Percentiles rank a stretch among this genome's conserved stretches.
These are phyloP conservation scores for Symbiodinium pilosum DNA, from an alignment of 73 alveolate genomes.

Conservation along the genomic window DNA sequence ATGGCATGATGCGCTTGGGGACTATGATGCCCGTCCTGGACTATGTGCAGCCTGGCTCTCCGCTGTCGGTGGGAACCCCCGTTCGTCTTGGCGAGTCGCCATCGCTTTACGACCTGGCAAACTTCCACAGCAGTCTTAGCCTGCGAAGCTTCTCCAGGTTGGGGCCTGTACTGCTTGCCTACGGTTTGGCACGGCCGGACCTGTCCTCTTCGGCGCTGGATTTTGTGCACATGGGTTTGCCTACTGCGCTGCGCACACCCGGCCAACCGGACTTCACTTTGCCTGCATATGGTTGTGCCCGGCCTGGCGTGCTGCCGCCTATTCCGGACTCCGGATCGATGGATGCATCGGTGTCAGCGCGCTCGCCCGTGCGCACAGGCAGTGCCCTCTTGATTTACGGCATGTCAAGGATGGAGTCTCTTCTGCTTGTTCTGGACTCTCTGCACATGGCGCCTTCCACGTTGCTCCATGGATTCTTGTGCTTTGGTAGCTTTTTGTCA, in stretches of 20 bases:
- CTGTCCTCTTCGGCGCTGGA: constrained; percentile 31
- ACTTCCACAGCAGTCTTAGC: constrained; percentile 60
- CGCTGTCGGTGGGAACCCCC: background rate
- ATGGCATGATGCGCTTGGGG: constrained; percentile 55
- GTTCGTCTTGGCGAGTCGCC: constrained; percentile 19
- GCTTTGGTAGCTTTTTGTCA: background rate
- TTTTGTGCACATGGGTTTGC: constrained; percentile 74
- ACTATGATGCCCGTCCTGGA: background rate
- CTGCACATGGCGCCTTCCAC: background rate
- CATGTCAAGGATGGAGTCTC: background rate
- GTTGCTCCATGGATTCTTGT: background rate
- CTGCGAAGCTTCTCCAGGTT: constrained; percentile 36
- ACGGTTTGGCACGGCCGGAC: constrained; percentile 38
- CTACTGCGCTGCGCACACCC: background rate
- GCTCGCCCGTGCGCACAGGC: background rate
- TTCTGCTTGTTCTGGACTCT: constrained; percentile 13
- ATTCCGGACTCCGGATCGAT: background rate
- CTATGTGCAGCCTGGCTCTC: constrained; percentile 16
- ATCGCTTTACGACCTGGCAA: constrained; percentile 54
- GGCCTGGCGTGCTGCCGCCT: background rate
- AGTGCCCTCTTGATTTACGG: constrained; percentile 54
- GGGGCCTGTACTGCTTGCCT: background rate
- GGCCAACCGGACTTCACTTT: constrained; percentile 3
- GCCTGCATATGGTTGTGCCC: constrained; percentile 34
- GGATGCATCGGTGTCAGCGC: constrained; percentile 1